phyloP scores from a whole-genome alignment of 371 early-diverging fungal genomes.

The Lichtheimia ornata region DNA sequence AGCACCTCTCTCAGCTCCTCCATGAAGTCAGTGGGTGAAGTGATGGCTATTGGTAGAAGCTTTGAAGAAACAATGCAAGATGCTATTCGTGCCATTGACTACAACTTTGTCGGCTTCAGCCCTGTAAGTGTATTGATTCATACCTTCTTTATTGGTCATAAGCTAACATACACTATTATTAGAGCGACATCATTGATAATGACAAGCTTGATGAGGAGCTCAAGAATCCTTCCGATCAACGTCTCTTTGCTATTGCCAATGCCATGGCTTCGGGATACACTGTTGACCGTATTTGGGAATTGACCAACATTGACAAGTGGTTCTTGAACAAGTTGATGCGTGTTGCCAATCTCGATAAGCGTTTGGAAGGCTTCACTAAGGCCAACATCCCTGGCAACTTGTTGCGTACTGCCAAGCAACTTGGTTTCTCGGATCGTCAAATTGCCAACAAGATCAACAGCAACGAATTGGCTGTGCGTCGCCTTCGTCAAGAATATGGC shows the following conservation, averaged over 20 bases:
- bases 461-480: slow-evolving; percentile 88
- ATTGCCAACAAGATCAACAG: slow-evolving; percentile 74
- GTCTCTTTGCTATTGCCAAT: slow-evolving; percentile 91
- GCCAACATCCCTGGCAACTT: slow-evolving; percentile 57
- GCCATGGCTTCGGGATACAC: slow-evolving; percentile 83
- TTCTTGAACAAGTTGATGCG: slow-evolving; percentile 90
- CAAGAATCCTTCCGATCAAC: slow-evolving; percentile 82
- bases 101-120: slow-evolving; percentile 81
- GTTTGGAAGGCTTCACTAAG: slow-evolving; percentile 49
- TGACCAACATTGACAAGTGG: slow-evolving; percentile 94
- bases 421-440: slow-evolving; percentile 93
- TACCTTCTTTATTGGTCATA: background rate
- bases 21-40: slow-evolving; percentile 97
- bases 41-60: slow-evolving; percentile 94
- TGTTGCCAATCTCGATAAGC: slow-evolving; percentile 55
- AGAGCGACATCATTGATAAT: slow-evolving; percentile 61
- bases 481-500: slow-evolving; percentile 73
- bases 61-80: slow-evolving; percentile 97
- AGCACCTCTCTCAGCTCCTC: slow-evolving; percentile 82
- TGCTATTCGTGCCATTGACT: slow-evolving; percentile 93
- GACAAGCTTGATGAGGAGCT: slow-evolving; percentile 79
- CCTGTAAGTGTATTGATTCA: slow-evolving; percentile 29
- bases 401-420: slow-evolving; percentile 80
- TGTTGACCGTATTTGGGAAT: slow-evolving; percentile 82
- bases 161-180: slow-evolving; percentile 7